A percentile compares a stretch with the other conserved stretches of the same genome.
These are phyloP conservation scores for Euphorbia tirucalli DNA, from an alignment of 345 rosid genomes.

Conservation along the genomic window DNA sequence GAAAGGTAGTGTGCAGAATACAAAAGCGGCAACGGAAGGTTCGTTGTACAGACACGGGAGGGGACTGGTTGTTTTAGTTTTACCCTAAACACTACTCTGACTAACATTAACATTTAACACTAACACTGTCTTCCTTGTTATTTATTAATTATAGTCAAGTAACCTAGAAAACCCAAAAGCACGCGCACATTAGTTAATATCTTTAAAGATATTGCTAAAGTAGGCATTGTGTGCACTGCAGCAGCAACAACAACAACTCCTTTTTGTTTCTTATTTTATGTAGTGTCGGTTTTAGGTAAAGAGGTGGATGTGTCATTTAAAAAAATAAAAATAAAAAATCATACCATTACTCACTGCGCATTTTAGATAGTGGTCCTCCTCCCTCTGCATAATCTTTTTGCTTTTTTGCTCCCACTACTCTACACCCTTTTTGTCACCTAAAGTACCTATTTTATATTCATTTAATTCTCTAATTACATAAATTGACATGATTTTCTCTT, in stretches of 20 bases:
- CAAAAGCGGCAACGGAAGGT: too few relatives aligned
- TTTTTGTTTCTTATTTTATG: neutral
- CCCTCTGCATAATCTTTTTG: neutral
- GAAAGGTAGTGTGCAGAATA: too few relatives aligned
- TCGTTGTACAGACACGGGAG: too few relatives aligned
- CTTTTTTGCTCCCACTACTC: neutral
- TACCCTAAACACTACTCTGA: too few relatives aligned
- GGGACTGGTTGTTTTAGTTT: too few relatives aligned
- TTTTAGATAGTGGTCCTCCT: conserved; percentile 14
- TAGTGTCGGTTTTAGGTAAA: conserved; percentile 3
- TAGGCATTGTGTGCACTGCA: neutral
- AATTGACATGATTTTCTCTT: too few relatives aligned
- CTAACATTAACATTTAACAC: too few relatives aligned
- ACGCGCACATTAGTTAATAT: conserved; percentile 33
- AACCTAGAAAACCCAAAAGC: conserved; percentile 13
- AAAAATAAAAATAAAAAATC: too few relatives aligned
- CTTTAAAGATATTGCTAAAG: conserved; percentile 14
- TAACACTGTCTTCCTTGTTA: neutral
- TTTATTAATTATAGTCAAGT: neutral
- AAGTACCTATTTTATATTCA: neutral
- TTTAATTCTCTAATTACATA: too few relatives aligned
- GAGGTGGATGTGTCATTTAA: neutral
- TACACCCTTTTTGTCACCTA: neutral
- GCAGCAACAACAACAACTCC: neutral
- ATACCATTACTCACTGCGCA: conserved; percentile 18